Percentiles rank a stretch among this genome's conserved stretches.
Evolutionary conservation across 2,329 filamentous ascomycete genomes (phyloP).

Genomic region (Periconia macrospinosa): DNA sequence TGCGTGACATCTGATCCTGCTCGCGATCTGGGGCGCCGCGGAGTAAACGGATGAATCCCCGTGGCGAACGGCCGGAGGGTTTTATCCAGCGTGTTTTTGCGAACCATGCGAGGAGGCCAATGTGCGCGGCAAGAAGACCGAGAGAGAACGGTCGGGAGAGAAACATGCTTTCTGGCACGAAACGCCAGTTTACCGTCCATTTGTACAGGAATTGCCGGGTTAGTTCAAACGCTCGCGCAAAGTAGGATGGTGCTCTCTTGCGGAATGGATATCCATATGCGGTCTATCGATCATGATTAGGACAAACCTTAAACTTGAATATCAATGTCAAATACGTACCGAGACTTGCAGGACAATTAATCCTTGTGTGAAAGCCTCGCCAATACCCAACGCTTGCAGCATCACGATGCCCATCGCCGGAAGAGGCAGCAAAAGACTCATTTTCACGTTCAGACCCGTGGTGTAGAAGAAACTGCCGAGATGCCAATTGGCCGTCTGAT

Average conservation of each 20-base stretch:
- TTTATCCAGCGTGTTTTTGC: constrained; percentile 70
- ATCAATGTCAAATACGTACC: constrained; percentile 51
- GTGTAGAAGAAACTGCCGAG: constrained; percentile 73
- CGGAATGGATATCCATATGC: constrained; percentile 68
- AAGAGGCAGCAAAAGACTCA: constrained; percentile 82
- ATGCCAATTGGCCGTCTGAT: constrained; percentile 75
- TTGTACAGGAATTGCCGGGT: constrained; percentile 90
- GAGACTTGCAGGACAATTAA: constrained; percentile 78
- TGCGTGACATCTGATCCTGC: constrained; percentile 59
- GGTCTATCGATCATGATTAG: constrained; percentile 44
- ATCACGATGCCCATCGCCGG: constrained; percentile 79
- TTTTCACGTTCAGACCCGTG: constrained; percentile 87
- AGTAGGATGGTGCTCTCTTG: constrained; percentile 69
- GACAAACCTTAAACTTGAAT: constrained; percentile 1
- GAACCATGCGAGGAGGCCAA: constrained; percentile 67
- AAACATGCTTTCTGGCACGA: constrained; percentile 82
- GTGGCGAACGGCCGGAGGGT: constrained; percentile 63
- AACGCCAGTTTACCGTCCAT: constrained; percentile 99
- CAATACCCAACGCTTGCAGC: constrained; percentile 71
- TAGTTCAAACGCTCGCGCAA: constrained; percentile 85
- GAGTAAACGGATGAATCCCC: constrained; percentile 56
- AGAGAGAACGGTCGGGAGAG: constrained; percentile 71
- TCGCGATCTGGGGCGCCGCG: constrained; percentile 46
- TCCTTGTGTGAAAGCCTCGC: constrained; percentile 67
- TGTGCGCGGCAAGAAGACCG: constrained; percentile 67